Conservation (phyloP, 2,329 filamentous ascomycete species). For the Tetracladium maxilliforme region DNA sequence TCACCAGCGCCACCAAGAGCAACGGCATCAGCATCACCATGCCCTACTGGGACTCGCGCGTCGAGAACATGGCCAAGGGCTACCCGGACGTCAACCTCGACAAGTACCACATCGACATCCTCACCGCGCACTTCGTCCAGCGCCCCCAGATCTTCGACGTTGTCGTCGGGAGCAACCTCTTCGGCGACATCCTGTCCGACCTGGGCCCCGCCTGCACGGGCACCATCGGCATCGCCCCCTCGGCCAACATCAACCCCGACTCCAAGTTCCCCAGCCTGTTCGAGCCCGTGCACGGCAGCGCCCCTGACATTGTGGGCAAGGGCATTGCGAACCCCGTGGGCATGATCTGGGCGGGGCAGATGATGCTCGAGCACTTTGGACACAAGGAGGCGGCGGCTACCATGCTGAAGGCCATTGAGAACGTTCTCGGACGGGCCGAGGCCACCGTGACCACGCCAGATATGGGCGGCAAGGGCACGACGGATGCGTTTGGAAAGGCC, state of each 20-base stretch:
- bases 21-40: slow-evolving; percentile 53
- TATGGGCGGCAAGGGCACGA: slow-evolving; percentile 40
- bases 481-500: slow-evolving; percentile 42
- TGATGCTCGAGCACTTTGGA: slow-evolving; percentile 53
- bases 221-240: slow-evolving; percentile 52
- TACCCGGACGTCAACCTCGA: slow-evolving; percentile 46
- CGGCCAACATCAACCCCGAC: slow-evolving; percentile 46
- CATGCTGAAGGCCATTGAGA: slow-evolving; percentile 44
- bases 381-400: slow-evolving; percentile 37
- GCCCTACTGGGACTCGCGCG: slow-evolving; percentile 55
- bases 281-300: slow-evolving; percentile 48
- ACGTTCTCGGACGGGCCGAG: slow-evolving; percentile 32
- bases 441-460: slow-evolving; percentile 39
- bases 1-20: slow-evolving; percentile 51
- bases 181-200: slow-evolving; percentile 47
- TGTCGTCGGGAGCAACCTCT: slow-evolving; percentile 48
- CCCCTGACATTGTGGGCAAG: slow-evolving; percentile 49
- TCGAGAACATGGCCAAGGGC: slow-evolving; percentile 33
- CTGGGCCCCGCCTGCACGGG: slow-evolving; percentile 49
- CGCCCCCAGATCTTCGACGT: slow-evolving; percentile 45
- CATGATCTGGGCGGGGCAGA: slow-evolving; percentile 55
- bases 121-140: slow-evolving; percentile 49
- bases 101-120: slow-evolving; percentile 54
- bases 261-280: slow-evolving; percentile 45
- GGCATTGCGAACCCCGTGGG: slow-evolving; percentile 48